phyloP scores from a whole-genome alignment of 1,139 yeast genomes.

The Hyphopichia wangnamkhiaoensis region DNA sequence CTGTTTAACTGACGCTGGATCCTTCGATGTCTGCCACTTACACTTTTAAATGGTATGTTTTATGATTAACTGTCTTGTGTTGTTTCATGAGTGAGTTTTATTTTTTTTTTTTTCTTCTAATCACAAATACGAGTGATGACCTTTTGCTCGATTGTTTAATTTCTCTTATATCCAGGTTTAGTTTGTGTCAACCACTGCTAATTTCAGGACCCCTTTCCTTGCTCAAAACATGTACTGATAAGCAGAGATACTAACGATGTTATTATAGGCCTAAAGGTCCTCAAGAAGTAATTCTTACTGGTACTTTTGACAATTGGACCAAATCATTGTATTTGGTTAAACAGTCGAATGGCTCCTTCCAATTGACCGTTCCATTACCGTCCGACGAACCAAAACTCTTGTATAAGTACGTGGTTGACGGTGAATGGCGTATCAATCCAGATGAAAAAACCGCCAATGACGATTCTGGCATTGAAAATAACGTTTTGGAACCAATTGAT shows the following conservation, averaged over 20 bases:
- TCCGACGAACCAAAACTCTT: conserved; percentile 41
- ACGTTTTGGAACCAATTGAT: conserved; percentile 49
- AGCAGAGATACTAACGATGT: conserved; percentile 8
- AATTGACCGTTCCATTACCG: conserved; percentile 56
- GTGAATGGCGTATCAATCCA: conserved; percentile 59
- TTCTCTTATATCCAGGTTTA: conserved; percentile 1
- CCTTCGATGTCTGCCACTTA: conserved; percentile 25
- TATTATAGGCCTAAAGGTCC: conserved; percentile 70
- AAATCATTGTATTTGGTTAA: conserved; percentile 59
- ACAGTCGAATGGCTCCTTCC: conserved; percentile 60
- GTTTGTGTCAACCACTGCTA: not conserved
- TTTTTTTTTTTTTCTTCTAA: not conserved
- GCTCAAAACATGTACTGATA: not conserved
- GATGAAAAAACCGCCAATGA: conserved; percentile 47
- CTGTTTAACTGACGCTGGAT: no score
- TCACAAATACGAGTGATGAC: not conserved
- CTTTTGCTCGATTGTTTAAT: not conserved
- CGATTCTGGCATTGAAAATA: conserved; percentile 61
- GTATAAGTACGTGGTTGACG: conserved; percentile 77
- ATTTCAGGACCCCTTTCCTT: conserved; percentile 1
- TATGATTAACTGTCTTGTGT: no score
- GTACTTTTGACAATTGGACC: conserved; percentile 77
- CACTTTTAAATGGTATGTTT: conserved; percentile 32
- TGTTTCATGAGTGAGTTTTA: not conserved
- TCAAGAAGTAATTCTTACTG: conserved; percentile 69